Conservation (phyloP, 352 stramenopile genomes). For the Phytopythium litorale region DNA sequence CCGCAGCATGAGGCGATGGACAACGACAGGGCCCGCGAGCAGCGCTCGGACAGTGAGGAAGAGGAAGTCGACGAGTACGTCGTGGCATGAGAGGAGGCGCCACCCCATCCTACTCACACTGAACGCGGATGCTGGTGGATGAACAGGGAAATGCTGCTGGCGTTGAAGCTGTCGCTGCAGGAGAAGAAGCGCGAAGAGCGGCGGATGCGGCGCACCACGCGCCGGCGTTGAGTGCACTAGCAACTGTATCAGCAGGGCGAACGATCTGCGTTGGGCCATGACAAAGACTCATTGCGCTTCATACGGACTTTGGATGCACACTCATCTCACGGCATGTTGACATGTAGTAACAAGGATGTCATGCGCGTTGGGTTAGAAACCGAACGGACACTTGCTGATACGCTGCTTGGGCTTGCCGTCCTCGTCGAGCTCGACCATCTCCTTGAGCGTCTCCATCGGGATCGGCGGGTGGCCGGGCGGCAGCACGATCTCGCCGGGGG, state of each 20-base stretch:
- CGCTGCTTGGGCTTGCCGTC: constrained; percentile 45
- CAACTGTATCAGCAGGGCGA: not conserved
- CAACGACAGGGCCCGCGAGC: constrained; percentile 11
- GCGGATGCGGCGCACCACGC: constrained; percentile 30
- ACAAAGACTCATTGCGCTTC: not conserved
- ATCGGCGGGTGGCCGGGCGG: constrained; percentile 32
- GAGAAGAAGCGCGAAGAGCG: constrained; percentile 65
- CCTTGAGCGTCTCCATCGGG: constrained; percentile 27
- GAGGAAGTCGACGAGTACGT: constrained; percentile 53
- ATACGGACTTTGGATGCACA: not conserved
- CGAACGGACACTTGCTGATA: constrained; percentile 56
- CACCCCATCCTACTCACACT: not conserved
- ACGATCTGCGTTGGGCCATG: not conserved
- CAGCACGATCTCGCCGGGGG: constrained; percentile 28
- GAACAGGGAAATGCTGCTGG: constrained; percentile 44
- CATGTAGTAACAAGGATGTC: not conserved
- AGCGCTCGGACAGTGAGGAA: constrained; percentile 12
- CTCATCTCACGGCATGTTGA: not conserved
- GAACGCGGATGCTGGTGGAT: constrained; percentile 8
- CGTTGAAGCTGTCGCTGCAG: constrained; percentile 52
- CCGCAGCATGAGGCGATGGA: constrained; percentile 10
- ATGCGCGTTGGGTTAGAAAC: constrained; percentile 27
- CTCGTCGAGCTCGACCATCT: constrained; percentile 34
- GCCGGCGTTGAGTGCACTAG: constrained; percentile 24
- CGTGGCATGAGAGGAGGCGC: not conserved